Evolutionary conservation across 129 eudicot genomes (phyloP).

Genomic region (Tagetes patula): DNA sequence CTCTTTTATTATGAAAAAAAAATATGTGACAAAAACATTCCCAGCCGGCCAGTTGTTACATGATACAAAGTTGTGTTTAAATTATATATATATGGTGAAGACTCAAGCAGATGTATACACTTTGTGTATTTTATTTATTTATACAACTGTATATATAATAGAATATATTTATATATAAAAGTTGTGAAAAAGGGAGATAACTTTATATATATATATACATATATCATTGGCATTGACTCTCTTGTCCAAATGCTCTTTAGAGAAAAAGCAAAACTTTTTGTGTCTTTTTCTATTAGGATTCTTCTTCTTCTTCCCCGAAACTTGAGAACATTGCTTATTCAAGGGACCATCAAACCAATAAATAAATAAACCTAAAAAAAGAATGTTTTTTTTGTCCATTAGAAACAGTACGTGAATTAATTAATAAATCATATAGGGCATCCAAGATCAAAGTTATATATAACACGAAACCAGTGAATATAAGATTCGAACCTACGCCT

Average conservation of each 20-base stretch:
- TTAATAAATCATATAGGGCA: too few species aligned
- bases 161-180: conserved; percentile 15
- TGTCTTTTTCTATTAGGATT: conserved; percentile 34
- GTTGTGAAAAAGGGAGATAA: conserved; percentile 26
- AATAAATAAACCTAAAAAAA: too few species aligned
- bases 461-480: too few species aligned
- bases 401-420: too few species aligned
- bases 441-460: too few species aligned
- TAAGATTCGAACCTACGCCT: too few species aligned
- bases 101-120: not conserved
- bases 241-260: conserved; percentile 52
- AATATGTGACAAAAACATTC: not conserved
- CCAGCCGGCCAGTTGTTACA: not conserved
- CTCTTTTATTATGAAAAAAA: too few species aligned
- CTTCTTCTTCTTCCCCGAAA: conserved; percentile 22
- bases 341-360: too few species aligned
- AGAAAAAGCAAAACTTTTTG: conserved; percentile 33
- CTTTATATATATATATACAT: conserved; percentile 34
- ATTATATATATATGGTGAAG: too few species aligned
- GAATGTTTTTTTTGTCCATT: too few species aligned
- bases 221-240: conserved; percentile 62
- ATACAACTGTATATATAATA: not conserved
- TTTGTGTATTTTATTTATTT: not conserved
- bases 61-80: not conserved
- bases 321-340: too few species aligned